Evolutionary conservation across 306 rosid genomes (phyloP), one percentile per base, ranked within the genome.

Genomic region (Prunus fruticosa): DNA sequence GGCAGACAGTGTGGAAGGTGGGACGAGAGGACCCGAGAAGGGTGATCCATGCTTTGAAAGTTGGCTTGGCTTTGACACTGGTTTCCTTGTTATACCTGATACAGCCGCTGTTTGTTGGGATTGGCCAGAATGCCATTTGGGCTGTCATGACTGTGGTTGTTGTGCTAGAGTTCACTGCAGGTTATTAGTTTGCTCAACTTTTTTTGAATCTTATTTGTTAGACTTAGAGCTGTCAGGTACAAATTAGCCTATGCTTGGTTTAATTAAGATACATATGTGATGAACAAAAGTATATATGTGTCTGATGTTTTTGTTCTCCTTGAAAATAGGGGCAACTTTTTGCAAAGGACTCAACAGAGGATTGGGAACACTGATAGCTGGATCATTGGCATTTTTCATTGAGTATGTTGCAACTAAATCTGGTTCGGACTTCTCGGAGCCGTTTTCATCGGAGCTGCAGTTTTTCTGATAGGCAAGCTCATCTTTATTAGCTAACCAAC

Each of bases 301-400:
- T 32, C 27, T 67, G 4, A 73, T 52, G 23, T 54, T 76, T 28
- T 74, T 2, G 9, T 15, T 63, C 20, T 78, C 13, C 57, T 66
- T 71, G 65, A 11, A 20, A 75, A 79, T 82, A 95, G 98, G 98
- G 53, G 97, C 98, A 73, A 95, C 98, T 41, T 76, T 95, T 28
- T 95, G 97, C 97, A 95, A 95, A 87, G 98, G 98, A 25, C 89
- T 95, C 13, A 95, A 95, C 67, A 90, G 98, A 90, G 98, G 96
- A 82, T 60, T 95, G 41, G 98, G 98, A 78, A 92, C 98, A 32
- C 76, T 95, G 16, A 32, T 95, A 64, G 98, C 98, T 0, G 97
- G 97, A 80, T 76, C 86, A 22, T 77, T 95, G 82, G 97, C 97
- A 54, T 89, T 95, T 66, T 69, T 92, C 54, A 77, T 95, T 16